Evolutionary conservation across 306 rosid species (phyloP).

Genomic region (Inga oerstediana): DNA sequence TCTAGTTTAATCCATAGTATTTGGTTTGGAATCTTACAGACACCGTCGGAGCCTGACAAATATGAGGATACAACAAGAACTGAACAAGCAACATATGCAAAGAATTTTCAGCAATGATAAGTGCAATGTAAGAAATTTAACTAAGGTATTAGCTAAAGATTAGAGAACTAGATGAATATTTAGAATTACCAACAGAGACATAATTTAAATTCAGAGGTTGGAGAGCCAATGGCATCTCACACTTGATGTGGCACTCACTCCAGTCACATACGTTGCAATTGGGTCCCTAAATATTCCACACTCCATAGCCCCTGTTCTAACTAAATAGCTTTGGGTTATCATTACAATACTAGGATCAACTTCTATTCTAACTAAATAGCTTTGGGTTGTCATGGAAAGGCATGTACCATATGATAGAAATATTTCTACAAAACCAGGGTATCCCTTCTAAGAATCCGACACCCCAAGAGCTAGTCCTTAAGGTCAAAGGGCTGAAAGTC

Average conservation of each 20-base stretch:
- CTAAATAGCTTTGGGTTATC: neutral
- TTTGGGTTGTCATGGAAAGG: neutral
- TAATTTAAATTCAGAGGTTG: neutral
- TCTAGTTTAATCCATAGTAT: neutral
- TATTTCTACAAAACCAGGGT: neutral
- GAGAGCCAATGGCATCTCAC: neutral
- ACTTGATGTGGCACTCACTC: neutral
- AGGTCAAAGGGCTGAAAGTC: neutral
- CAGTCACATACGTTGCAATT: neutral
- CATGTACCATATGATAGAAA: neutral
- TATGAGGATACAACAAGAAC: neutral
- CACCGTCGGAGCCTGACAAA: neutral
- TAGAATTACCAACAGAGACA: neutral
- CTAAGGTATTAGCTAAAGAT: neutral
- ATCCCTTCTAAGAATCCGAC: neutral
- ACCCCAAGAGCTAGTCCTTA: neutral
- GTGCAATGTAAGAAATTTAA: neutral
- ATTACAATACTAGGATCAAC: neutral
- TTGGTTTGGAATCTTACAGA: constrained; percentile 2
- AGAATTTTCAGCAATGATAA: neutral
- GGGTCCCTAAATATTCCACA: neutral
- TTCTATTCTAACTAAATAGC: neutral
- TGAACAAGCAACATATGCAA: neutral
- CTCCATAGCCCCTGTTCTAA: neutral
- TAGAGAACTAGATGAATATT: neutral